Conservation (phyloP, 768 basidiomycete genomes). For the Lactarius trivialis region DNA sequence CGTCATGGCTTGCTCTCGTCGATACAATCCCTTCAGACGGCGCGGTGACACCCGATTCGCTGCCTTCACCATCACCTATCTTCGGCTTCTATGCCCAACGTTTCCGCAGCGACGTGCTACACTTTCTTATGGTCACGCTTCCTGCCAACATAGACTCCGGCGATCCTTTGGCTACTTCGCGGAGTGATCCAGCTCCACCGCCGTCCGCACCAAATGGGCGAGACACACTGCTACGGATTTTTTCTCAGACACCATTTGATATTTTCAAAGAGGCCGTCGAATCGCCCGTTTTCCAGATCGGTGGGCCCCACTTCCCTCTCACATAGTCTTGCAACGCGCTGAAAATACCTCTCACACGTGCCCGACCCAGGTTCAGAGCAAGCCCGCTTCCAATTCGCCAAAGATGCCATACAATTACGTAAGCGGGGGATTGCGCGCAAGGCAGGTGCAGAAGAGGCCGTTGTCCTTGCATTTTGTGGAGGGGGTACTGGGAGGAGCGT, state of each 20-base stretch:
- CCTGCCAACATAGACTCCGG: conserved; percentile 57
- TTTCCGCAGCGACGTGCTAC: conserved; percentile 69
- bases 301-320: conserved; percentile 34
- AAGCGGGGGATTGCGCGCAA: conserved; percentile 72
- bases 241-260: conserved; percentile 78
- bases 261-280: conserved; percentile 80
- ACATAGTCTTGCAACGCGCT: background rate
- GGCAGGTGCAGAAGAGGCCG: conserved; percentile 77
- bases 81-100: conserved; percentile 74
- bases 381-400: conserved; percentile 85
- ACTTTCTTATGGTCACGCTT: conserved; percentile 69
- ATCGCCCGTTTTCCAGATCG: conserved; percentile 73
- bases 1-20: conserved; percentile 72
- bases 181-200: conserved; percentile 29
- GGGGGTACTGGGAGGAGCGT: conserved; percentile 60
- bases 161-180: conserved; percentile 27
- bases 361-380: conserved; percentile 61
- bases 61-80: conserved; percentile 45
- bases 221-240: conserved; percentile 67
- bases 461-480: conserved; percentile 83
- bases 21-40: conserved; percentile 52
- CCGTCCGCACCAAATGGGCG: conserved; percentile 44
- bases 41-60: conserved; percentile 38
- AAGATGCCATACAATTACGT: conserved; percentile 78
- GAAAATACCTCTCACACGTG: background rate